phyloP scores from a whole-genome alignment of 495 filamentous ascomycete species.

The Friedmanniomyces endolithicus region DNA sequence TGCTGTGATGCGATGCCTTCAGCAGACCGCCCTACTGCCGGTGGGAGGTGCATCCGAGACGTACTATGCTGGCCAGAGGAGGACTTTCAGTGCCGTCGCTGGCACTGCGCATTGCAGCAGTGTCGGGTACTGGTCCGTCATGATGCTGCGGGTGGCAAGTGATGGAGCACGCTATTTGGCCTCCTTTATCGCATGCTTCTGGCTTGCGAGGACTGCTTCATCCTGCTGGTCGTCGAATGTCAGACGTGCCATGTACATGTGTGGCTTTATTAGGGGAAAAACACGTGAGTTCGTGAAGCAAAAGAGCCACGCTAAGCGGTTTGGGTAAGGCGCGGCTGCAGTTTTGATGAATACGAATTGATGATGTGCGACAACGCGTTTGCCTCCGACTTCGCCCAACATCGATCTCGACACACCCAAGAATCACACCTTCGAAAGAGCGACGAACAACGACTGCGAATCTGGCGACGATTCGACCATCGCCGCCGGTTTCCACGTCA shows the following conservation, averaged over 20 bases:
- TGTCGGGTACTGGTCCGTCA: slow-evolving; percentile 59
- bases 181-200: too few relatives aligned
- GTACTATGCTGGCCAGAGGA: slow-evolving; percentile 94
- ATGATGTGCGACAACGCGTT: too few relatives aligned
- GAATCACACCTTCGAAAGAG: too few relatives aligned
- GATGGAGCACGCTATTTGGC: too few relatives aligned
- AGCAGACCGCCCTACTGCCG: not conserved
- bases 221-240: too few relatives aligned
- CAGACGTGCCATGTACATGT: not conserved
- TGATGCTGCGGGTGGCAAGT: not conserved
- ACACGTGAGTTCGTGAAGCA: not conserved
- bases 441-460: too few relatives aligned
- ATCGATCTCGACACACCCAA: not conserved
- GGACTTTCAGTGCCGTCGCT: slow-evolving; percentile 79
- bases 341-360: too few relatives aligned
- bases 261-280: not conserved
- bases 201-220: too few relatives aligned
- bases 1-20: slow-evolving; percentile 47
- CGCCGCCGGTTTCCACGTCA: too few relatives aligned
- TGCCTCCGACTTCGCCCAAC: too few relatives aligned
- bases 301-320: not conserved
- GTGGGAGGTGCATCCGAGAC: slow-evolving; percentile 20
- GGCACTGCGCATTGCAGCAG: slow-evolving; percentile 77
- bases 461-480: too few relatives aligned
- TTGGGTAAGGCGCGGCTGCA: not conserved